These are phyloP conservation scores for Pouteria glomerata DNA, from an alignment of 148 eudicot genomes.

Conservation along the genomic window DNA sequence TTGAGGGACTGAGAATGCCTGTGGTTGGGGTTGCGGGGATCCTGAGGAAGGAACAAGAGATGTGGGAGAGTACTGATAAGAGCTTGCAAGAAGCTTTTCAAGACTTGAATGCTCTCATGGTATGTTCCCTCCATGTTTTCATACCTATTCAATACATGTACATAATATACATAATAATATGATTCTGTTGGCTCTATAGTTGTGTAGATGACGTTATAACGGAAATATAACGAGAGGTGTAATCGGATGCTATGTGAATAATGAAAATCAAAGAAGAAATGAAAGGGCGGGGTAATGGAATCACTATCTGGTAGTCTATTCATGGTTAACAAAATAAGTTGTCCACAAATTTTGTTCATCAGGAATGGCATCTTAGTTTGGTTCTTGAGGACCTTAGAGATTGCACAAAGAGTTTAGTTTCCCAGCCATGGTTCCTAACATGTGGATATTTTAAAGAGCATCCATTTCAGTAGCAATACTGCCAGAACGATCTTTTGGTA, in stretches of 20 bases:
- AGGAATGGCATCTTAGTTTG: background rate
- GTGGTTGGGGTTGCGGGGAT: constrained; percentile 91
- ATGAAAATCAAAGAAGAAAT: too few relatives aligned
- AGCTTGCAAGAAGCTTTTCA: constrained; percentile 96
- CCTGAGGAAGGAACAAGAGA: constrained; percentile 94
- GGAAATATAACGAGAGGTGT: too few relatives aligned
- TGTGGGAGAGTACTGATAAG: constrained; percentile 99
- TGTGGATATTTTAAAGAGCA: too few relatives aligned
- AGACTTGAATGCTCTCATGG: constrained; percentile 96
- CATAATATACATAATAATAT: too few relatives aligned
- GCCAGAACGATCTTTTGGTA: background rate
- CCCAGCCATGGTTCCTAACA: background rate
- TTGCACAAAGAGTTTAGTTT: background rate
- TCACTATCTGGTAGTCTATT: too few relatives aligned
- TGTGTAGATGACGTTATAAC: too few relatives aligned
- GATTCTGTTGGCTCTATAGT: too few relatives aligned
- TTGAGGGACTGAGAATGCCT: constrained; percentile 45
- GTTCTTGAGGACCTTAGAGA: background rate
- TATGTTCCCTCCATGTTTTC: constrained; percentile 9
- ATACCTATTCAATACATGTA: background rate
- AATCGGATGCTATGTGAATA: too few relatives aligned
- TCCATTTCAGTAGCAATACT: too few relatives aligned
- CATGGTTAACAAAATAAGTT: too few relatives aligned
- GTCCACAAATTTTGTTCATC: too few relatives aligned
- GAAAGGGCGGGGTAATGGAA: too few relatives aligned